Evolutionary conservation across 2,329 filamentous ascomycete species (phyloP), one percentile per base, ranked within the genome.

Genomic region (Beauveria bassiana): DNA sequence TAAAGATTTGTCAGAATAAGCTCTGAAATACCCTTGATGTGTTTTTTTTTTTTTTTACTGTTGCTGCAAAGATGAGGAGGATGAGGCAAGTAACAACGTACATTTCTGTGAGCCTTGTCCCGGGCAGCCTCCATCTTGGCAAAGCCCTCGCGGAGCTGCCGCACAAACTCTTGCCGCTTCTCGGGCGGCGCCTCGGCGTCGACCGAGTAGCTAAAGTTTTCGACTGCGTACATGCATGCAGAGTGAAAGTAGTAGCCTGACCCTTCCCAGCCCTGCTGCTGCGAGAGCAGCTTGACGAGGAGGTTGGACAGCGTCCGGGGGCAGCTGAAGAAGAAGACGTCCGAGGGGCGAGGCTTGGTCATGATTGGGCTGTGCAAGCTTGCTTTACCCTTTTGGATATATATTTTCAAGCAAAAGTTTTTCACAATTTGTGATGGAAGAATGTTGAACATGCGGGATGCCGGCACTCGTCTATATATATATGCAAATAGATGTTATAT

Each of bases 271-370:
- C 57, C 61, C 16, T 45, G 18, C 50, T 63, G 61, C 50, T 63
- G n/a, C 31, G 61, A 63, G 31, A 63, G 56, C 50, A 63, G 42
- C 45, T 59, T 59, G 22, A 53, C 50, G 51, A 63, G 51, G 10
- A 63, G 61, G 50, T 63, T 63, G 22, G 61, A 60, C 14, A 59
- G 56, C 20, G 61, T 60, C 12, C 61, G 56, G 14, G 55, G 49
- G n/a, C 45, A 47, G 57, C 61, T 63, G 51, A 63, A 38, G 51
- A 63, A 53, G 38, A 63, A 51, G 45, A 63, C 61, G 51, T 63
- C 57, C 1, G 53, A 26, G 22, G 54, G 54, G 31, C 47, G 61
- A 16, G 53, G 14, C 24, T 62, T 47, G 24, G 61, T 24, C 61
- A 63, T 63, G 31, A 43, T 45, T 40, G 7, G 2, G 20, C 24